These are phyloP conservation scores for Trichoderma hamatum DNA, from an alignment of 2,329 filamentous ascomycete genomes.

Conservation along the genomic window DNA sequence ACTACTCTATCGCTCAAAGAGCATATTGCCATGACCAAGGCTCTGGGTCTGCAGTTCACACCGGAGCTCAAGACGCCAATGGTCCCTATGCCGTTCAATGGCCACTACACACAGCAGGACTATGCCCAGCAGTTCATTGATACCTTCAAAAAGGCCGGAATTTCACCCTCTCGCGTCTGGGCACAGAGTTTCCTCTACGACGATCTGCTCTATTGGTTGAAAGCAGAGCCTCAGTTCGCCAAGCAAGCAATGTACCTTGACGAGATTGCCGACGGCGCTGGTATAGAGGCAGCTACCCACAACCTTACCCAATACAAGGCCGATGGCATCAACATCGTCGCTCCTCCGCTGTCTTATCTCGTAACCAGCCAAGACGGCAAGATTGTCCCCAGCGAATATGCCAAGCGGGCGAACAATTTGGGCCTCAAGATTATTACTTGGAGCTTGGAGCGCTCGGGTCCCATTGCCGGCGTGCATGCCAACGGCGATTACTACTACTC, in stretches of 20 bases:
- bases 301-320: constrained; percentile 59
- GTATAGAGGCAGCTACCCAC: constrained; percentile 57
- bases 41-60: constrained; percentile 63
- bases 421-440: constrained; percentile 69
- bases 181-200: constrained; percentile 67
- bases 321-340: constrained; percentile 64
- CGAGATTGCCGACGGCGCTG: constrained; percentile 58
- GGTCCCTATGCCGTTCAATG: constrained; percentile 70
- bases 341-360: constrained; percentile 65
- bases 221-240: constrained; percentile 62
- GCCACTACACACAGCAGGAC: constrained; percentile 64
- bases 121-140: constrained; percentile 69
- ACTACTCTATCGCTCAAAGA: constrained; percentile 64
- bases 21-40: constrained; percentile 62
- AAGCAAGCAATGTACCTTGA: constrained; percentile 67
- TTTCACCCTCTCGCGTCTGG: constrained; percentile 59
- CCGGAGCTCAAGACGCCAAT: constrained; percentile 69
- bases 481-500: constrained; percentile 59
- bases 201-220: constrained; percentile 69
- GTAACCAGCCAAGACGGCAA: constrained; percentile 55
- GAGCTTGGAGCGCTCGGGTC: constrained; percentile 68
- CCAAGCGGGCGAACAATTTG: constrained; percentile 59
- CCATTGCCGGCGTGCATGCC: constrained; percentile 53
- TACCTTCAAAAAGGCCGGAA: constrained; percentile 56
- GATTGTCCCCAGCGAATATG: constrained; percentile 67